Percentiles rank a stretch among this genome's conserved stretches.
Evolutionary conservation across 352 stramenopile genomes (phyloP).

Genomic region (Pythium grandisporangium): DNA sequence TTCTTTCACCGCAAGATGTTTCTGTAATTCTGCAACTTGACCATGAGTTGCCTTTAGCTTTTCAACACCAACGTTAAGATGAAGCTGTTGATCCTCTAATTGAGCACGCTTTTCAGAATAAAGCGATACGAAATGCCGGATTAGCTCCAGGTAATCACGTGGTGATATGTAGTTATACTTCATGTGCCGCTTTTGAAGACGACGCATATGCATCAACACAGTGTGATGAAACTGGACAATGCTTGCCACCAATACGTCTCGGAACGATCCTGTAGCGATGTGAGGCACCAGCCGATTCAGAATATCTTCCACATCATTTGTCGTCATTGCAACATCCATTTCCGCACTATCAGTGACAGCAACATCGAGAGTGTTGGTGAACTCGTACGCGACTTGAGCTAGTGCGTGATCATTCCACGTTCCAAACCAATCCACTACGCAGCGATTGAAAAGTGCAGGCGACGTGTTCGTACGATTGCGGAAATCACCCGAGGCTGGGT

Average conservation of each 20-base stretch:
- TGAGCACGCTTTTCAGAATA: constrained; percentile 90
- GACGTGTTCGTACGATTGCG: constrained; percentile 97
- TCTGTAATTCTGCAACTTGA: constrained; percentile 90
- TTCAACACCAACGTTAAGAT: constrained; percentile 97
- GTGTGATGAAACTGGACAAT: constrained; percentile 87
- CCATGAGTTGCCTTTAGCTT: constrained; percentile 98
- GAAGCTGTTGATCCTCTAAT: constrained; percentile 95
- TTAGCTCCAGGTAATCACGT: constrained; percentile 90
- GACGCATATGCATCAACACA: constrained; percentile 76
- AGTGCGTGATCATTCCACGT: constrained; percentile 98
- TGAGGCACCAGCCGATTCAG: constrained; percentile 54
- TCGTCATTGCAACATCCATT: constrained; percentile 58
- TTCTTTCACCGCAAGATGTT: constrained; percentile 91
- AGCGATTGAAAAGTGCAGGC: constrained; percentile 99
- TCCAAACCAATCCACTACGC: constrained; percentile 99
- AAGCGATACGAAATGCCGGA: constrained; percentile 84
- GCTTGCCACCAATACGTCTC: constrained; percentile 68
- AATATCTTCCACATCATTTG: constrained; percentile 31
- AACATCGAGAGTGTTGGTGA: constrained; percentile 94
- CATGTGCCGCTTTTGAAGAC: constrained; percentile 78
- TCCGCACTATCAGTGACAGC: too few species aligned
- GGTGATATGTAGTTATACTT: constrained; percentile 89
- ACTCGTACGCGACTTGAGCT: constrained; percentile 97
- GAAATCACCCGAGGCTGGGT: constrained; percentile 96
- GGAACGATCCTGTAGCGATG: constrained; percentile 55